phyloP scores from a whole-genome alignment of 495 filamentous ascomycete genomes.

The Baudoinia panamericana region DNA sequence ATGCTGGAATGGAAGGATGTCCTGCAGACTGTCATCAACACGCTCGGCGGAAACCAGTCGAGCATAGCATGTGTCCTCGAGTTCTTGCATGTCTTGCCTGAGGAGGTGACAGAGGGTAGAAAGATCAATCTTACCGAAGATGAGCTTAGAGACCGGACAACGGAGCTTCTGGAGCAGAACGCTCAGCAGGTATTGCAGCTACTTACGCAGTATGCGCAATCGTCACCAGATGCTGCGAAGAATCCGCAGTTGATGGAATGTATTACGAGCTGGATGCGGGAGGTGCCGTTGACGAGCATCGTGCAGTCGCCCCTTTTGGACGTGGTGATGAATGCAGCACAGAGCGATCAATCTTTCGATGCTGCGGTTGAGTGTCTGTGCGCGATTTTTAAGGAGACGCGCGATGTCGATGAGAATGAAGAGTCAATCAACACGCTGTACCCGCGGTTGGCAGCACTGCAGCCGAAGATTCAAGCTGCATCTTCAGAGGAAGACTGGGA shows the following conservation, averaged over 20 bases:
- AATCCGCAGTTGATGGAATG: conserved; percentile 89
- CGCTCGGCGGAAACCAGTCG: conserved; percentile 62
- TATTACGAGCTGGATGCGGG: conserved; percentile 89
- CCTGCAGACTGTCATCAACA: conserved; percentile 59
- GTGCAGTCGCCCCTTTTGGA: conserved; percentile 76
- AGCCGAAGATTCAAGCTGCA: conserved; percentile 62
- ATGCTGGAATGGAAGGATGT: conserved; percentile 96
- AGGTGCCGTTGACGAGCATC: conserved; percentile 71
- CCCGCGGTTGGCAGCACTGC: conserved; percentile 64
- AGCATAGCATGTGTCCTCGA: conserved; percentile 78
- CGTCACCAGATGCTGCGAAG: conserved; percentile 74
- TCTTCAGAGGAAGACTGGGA: conserved; percentile 76
- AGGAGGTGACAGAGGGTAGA: conserved; percentile 97
- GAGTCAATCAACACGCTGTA: conserved; percentile 72
- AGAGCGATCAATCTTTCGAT: conserved; percentile 64
- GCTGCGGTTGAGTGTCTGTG: conserved; percentile 88
- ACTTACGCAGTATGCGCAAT: conserved; percentile 76
- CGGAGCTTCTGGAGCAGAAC: conserved; percentile 81
- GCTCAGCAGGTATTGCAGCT: conserved; percentile 72
- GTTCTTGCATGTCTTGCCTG: conserved; percentile 88
- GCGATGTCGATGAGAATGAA: conserved; percentile 79
- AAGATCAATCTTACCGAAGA: conserved; percentile 98
- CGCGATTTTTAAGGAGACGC: conserved; percentile 80
- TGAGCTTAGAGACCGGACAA: conserved; percentile 66
- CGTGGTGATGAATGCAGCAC: conserved; percentile 62